These are phyloP conservation scores for Apiospora koreana DNA, from an alignment of 2,329 filamentous ascomycete species.

Conservation along the genomic window DNA sequence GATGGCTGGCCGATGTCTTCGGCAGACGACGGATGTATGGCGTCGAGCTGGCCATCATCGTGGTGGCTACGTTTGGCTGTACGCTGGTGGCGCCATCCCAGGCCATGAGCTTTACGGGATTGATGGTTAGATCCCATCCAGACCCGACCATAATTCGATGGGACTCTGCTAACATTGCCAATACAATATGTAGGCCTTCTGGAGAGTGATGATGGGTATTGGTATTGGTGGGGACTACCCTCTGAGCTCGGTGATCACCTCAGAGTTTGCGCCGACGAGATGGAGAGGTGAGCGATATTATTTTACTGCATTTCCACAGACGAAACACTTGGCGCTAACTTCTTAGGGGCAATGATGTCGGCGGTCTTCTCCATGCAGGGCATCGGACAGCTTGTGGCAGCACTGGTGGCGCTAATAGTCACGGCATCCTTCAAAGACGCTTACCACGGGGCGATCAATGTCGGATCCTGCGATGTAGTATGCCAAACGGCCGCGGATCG, in stretches of 20 bases:
- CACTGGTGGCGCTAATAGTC: constrained; percentile 70
- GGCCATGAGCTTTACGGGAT: constrained; percentile 58
- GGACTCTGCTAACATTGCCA: not conserved
- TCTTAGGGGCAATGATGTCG: constrained; percentile 69
- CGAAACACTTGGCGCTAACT: not conserved
- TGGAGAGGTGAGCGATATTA: constrained; percentile 60
- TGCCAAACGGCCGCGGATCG: constrained; percentile 75
- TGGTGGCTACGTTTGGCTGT: constrained; percentile 66
- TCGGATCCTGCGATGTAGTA: constrained; percentile 54
- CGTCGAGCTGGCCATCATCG: constrained; percentile 72
- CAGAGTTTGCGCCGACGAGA: constrained; percentile 81
- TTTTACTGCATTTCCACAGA: not conserved
- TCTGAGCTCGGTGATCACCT: constrained; percentile 76
- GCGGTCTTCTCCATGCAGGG: constrained; percentile 86
- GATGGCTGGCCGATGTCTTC: constrained; percentile 73
- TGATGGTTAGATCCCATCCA: constrained; percentile 48
- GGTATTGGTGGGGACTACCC: constrained; percentile 85
- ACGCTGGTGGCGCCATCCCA: constrained; percentile 59
- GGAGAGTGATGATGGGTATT: constrained; percentile 74
- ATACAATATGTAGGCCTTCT: constrained; percentile 48
- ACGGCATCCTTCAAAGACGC: constrained; percentile 62
- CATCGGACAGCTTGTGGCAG: constrained; percentile 73
- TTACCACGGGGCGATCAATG: constrained; percentile 43
- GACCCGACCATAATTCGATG: not conserved
- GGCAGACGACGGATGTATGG: constrained; percentile 84